phyloP scores from a whole-genome alignment of 495 filamentous ascomycete genomes.

The Aspergillus kassunensis region DNA sequence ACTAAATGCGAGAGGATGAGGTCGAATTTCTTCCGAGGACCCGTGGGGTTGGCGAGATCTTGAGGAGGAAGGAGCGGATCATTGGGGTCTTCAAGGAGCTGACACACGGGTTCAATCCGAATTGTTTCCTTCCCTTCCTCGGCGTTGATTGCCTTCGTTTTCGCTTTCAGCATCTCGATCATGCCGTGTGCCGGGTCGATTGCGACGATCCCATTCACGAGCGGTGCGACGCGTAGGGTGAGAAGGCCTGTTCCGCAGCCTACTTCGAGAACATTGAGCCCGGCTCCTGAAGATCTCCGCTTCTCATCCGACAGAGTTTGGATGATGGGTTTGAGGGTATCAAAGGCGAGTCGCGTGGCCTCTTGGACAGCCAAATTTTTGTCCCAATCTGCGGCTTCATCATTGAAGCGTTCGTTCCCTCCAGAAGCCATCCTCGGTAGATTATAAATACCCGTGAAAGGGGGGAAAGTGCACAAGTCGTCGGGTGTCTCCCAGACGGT shows the following conservation, averaged over 20 bases:
- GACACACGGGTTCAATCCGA: slow-evolving; percentile 22
- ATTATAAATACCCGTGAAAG: too few species aligned
- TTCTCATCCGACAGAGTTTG: not conserved
- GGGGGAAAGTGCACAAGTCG: too few species aligned
- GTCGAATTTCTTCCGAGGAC: slow-evolving; percentile 33
- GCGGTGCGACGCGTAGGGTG: slow-evolving; percentile 43
- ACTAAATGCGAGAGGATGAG: slow-evolving; percentile 49
- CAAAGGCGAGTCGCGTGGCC: slow-evolving; percentile 16
- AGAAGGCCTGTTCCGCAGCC: slow-evolving; percentile 56
- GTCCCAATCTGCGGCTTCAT: slow-evolving; percentile 23
- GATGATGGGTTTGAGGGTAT: slow-evolving; percentile 14
- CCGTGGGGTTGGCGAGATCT: not conserved
- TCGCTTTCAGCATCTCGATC: slow-evolving; percentile 44
- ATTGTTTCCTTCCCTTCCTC: slow-evolving; percentile 10
- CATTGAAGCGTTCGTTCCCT: slow-evolving; percentile 21
- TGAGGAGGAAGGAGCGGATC: slow-evolving; percentile 22
- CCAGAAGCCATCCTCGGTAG: slow-evolving; percentile 3
- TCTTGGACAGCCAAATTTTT: slow-evolving; percentile 17
- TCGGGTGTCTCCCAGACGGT: too few species aligned
- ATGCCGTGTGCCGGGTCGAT: slow-evolving; percentile 51
- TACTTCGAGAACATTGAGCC: slow-evolving; percentile 48
- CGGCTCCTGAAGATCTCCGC: not conserved
- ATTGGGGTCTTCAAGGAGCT: slow-evolving; percentile 30
- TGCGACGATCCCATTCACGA: slow-evolving; percentile 33
- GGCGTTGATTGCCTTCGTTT: slow-evolving; percentile 19